phyloP scores from a whole-genome alignment of 148 eudicot genomes.

The Vaccinium myrtillus region DNA sequence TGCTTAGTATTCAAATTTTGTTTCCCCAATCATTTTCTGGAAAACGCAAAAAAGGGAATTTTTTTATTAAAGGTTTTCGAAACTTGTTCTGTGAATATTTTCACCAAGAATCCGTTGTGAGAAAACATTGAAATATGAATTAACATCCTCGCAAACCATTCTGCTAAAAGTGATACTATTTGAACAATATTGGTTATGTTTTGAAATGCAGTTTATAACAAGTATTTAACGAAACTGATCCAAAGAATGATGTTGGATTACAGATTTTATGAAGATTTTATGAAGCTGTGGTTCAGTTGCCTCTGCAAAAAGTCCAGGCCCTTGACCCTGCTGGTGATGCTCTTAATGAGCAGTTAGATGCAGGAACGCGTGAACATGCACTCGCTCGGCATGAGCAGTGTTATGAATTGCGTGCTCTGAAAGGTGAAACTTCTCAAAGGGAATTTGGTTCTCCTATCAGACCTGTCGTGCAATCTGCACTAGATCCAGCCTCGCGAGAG shows the following conservation, averaged over 20 bases:
- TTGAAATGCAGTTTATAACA: background rate
- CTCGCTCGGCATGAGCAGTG: slow-evolving; percentile 86
- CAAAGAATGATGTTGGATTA: slow-evolving; percentile 16
- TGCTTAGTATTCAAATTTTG: background rate
- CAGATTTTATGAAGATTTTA: slow-evolving; percentile 99
- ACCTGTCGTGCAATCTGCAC: slow-evolving; percentile 54
- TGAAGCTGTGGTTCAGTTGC: slow-evolving; percentile 97
- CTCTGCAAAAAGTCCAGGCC: slow-evolving; percentile 92
- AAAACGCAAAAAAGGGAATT: background rate
- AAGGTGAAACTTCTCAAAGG: slow-evolving; percentile 58
- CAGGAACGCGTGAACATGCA: slow-evolving; percentile 61
- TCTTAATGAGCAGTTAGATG: slow-evolving; percentile 79
- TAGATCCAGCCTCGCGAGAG: slow-evolving; percentile 70
- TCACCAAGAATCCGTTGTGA: background rate
- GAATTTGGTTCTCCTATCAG: slow-evolving; percentile 73
- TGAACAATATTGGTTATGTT: background rate
- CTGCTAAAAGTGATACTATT: background rate
- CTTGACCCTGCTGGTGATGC: slow-evolving; percentile 96
- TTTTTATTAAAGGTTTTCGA: background rate
- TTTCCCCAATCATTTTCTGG: background rate
- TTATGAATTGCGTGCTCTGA: slow-evolving; percentile 82
- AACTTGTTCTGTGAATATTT: background rate
- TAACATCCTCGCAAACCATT: background rate
- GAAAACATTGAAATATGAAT: background rate
- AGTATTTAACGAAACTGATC: background rate